A percentile compares a stretch with the other conserved stretches of the same genome.
phyloP scores from a whole-genome alignment of 192 early-diverging fungal species.

The Allomyces macrogynus region DNA sequence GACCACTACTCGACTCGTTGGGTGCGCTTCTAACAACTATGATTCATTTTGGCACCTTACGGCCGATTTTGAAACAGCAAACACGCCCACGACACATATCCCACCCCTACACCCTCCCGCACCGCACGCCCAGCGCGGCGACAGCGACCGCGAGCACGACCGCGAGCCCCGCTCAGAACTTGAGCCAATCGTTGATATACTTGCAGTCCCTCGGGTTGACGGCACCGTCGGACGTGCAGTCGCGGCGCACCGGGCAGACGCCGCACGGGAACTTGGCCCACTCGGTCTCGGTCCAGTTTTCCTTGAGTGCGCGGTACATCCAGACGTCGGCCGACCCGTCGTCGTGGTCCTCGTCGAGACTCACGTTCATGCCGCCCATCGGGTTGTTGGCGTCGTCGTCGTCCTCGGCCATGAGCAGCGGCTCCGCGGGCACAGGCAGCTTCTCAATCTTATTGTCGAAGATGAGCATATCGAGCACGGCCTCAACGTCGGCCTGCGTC shows the following conservation, averaged over 20 bases:
- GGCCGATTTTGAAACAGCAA: too few species aligned
- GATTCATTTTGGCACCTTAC: too few species aligned
- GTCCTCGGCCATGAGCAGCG: constrained; percentile 10
- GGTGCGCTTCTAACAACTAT: too few species aligned
- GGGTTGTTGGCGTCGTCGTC: constrained; percentile 5
- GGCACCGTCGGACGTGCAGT: constrained; percentile 50
- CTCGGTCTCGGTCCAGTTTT: constrained; percentile 23
- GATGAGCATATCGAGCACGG: constrained; percentile 58
- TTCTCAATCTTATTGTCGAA: constrained; percentile 69
- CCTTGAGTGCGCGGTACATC: constrained; percentile 50
- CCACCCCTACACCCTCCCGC: too few species aligned
- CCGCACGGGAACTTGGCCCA: constrained; percentile 74
- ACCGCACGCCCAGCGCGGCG: too few species aligned
- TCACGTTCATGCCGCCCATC: constrained; percentile 24
- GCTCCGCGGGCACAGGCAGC: constrained; percentile 27
- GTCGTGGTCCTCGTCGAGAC: constrained; percentile 27
- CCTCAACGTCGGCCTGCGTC: constrained; percentile 46
- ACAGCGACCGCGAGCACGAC: too few species aligned
- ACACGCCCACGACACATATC: too few species aligned
- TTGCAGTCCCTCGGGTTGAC: constrained; percentile 56
- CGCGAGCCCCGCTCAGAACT: constrained; percentile 22
- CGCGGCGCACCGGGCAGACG: constrained; percentile 57
- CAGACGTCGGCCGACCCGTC: constrained; percentile 23
- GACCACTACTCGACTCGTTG: too few species aligned
- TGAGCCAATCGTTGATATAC: constrained; percentile 65